Conservation (phyloP, 176 grass and related monocot species). For the Melocanna baccifera region DNA sequence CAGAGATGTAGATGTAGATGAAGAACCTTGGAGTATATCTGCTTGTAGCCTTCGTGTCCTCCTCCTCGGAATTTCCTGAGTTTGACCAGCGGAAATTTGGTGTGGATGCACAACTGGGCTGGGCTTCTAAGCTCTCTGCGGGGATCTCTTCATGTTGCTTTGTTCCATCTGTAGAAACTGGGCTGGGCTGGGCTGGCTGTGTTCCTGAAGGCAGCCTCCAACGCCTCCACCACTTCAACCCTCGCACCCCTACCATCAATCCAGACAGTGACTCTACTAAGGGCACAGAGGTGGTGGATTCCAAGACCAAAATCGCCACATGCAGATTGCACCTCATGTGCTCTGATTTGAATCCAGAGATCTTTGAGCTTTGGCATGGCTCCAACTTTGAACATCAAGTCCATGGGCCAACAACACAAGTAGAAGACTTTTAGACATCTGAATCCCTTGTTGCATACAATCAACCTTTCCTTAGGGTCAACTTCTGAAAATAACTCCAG, state of each 20-base stretch:
- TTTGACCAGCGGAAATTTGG: too few species aligned
- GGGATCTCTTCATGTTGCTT: neutral
- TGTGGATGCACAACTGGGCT: neutral
- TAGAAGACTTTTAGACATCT: neutral
- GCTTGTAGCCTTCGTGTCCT: too few species aligned
- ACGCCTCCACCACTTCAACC: neutral
- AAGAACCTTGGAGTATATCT: too few species aligned
- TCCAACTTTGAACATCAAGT: too few species aligned
- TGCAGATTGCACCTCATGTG: neutral
- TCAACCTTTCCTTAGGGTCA: neutral
- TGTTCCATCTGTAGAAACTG: too few species aligned
- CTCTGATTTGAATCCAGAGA: neutral
- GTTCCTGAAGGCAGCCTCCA: neutral
- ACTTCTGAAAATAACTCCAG: neutral
- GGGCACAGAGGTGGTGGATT: neutral
- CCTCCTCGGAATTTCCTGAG: too few species aligned
- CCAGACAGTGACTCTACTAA: accelerated
- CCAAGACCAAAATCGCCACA: neutral
- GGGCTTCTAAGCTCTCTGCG: neutral
- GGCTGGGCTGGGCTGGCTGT: too few species aligned
- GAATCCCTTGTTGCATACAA: neutral
- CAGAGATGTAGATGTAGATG: too few species aligned
- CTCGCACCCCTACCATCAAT: neutral
- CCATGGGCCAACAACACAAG: neutral
- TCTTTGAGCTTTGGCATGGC: too few species aligned